Conservation (phyloP, 1,139 yeast genomes). For the Hyphopichia pseudoburtonii region DNA sequence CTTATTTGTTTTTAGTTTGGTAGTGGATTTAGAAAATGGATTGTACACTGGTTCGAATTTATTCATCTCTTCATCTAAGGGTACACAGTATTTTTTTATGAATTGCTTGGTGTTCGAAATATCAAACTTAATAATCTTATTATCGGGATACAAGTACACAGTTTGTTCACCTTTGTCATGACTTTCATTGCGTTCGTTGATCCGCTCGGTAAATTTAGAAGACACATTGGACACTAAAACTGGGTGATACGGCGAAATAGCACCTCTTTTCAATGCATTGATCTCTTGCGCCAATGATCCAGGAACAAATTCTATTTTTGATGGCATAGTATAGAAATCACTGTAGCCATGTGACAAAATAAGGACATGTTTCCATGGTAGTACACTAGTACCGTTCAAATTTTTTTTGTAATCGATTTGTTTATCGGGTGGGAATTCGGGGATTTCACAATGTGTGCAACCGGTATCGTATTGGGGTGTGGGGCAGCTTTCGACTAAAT, state of each 20-base stretch:
- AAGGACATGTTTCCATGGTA: conserved; percentile 57
- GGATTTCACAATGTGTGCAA: conserved; percentile 56
- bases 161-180: conserved; percentile 18
- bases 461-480: conserved; percentile 57
- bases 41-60: conserved; percentile 21
- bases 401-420: conserved; percentile 41
- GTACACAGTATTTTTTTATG: conserved; percentile 40
- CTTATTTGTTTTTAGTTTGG: not conserved
- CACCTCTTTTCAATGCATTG: conserved; percentile 24
- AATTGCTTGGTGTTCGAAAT: conserved; percentile 36
- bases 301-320: conserved; percentile 51
- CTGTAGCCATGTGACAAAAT: conserved; percentile 42
- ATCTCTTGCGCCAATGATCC: conserved; percentile 41
- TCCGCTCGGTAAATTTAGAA: no score
- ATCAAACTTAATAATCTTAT: conserved; percentile 35
- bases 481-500: conserved; percentile 43
- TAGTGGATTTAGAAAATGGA: conserved; percentile 23
- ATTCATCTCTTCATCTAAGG: conserved; percentile 17
- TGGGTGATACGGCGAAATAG: conserved; percentile 47
- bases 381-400: conserved; percentile 48
- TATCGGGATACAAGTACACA: conserved; percentile 59
- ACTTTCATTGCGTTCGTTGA: no score
- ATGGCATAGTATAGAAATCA: conserved; percentile 50
- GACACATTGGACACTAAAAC: conserved; percentile 47
- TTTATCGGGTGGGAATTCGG: conserved; percentile 40